Percentiles rank a stretch among this genome's conserved stretches.
These are phyloP conservation scores for Calonectria honghensis DNA, from an alignment of 2,329 filamentous ascomycete genomes.

Conservation along the genomic window DNA sequence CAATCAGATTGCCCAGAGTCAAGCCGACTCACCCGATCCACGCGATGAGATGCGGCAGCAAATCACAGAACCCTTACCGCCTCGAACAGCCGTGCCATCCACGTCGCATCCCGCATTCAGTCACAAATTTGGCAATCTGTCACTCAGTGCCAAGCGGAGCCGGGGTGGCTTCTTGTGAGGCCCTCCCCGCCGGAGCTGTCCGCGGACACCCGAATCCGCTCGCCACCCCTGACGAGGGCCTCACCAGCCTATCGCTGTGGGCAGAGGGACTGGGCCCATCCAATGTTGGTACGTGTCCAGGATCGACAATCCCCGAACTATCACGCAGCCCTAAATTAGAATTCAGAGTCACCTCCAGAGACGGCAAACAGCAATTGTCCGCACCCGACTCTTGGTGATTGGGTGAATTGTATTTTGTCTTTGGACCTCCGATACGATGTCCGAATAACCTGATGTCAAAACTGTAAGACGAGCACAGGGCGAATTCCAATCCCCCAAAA, in stretches of 20 bases:
- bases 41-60: background rate
- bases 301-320: constrained; percentile 1
- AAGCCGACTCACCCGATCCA: background rate
- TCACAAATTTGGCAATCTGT: background rate
- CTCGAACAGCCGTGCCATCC: background rate
- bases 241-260: background rate
- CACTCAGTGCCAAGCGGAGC: background rate
- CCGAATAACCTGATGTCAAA: background rate
- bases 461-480: background rate
- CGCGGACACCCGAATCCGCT: background rate
- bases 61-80: background rate
- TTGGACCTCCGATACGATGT: background rate
- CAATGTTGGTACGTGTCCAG: background rate
- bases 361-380: background rate
- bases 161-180: background rate
- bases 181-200: background rate
- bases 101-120: background rate
- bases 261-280: background rate
- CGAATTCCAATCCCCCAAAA: background rate
- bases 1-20: background rate
- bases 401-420: background rate
- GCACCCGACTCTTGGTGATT: background rate
- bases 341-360: background rate
- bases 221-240: background rate
- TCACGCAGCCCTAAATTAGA: background rate